These are phyloP conservation scores for Phanerochaete sordida DNA, from an alignment of 768 basidiomycete species.

Conservation along the genomic window DNA sequence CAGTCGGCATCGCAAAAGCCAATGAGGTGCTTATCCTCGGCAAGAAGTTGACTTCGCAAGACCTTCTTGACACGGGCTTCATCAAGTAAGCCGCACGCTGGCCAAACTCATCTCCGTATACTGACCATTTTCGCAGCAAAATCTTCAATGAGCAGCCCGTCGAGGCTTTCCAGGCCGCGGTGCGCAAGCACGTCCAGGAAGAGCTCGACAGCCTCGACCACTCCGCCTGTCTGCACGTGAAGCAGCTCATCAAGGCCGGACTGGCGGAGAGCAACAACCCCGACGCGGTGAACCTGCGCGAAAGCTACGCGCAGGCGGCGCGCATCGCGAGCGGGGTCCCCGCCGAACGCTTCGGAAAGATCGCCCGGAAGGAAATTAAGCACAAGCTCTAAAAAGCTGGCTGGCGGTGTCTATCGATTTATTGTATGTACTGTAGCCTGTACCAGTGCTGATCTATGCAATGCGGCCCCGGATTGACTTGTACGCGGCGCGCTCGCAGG, in stretches of 20 bases:
- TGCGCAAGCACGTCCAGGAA: constrained; percentile 45
- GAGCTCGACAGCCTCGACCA: constrained; percentile 59
- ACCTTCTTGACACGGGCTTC: constrained; percentile 58
- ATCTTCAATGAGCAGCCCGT: constrained; percentile 53
- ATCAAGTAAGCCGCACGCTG: constrained; percentile 44
- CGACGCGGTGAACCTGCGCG: constrained; percentile 62
- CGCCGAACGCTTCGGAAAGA: constrained; percentile 45
- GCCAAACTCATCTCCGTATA: not conserved
- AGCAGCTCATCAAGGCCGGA: constrained; percentile 50
- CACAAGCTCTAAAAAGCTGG: constrained; percentile 49
- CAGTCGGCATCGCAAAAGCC: constrained; percentile 67
- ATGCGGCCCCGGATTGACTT: too few relatives aligned
- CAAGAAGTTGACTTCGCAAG: constrained; percentile 57
- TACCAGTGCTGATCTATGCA: not conserved
- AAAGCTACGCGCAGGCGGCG: constrained; percentile 69
- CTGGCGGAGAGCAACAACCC: constrained; percentile 60
- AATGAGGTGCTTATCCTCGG: constrained; percentile 73
- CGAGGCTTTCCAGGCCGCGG: constrained; percentile 50
- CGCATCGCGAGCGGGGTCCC: constrained; percentile 62
- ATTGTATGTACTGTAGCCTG: not conserved
- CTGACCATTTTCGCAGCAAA: constrained; percentile 35
- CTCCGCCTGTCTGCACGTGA: constrained; percentile 48
- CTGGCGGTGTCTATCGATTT: not conserved
- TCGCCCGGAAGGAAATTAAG: constrained; percentile 60
- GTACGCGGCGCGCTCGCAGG: too few relatives aligned